Evolutionary conservation across 2,329 filamentous ascomycete genomes (phyloP).

Genomic region (Monosporascus sp.): DNA sequence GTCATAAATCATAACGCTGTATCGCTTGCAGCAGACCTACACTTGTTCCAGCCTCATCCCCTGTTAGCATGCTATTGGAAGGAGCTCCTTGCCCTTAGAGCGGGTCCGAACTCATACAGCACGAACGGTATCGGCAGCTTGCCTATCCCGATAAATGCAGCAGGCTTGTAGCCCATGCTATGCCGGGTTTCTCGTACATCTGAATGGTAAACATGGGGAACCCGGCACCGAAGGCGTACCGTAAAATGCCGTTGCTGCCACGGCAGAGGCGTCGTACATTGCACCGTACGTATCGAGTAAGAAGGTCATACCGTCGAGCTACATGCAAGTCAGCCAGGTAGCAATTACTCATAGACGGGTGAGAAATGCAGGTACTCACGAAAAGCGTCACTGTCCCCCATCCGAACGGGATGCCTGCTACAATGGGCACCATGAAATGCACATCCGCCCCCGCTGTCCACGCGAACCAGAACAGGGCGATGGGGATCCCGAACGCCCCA

Average conservation of each 20-base stretch:
- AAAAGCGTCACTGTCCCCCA: slow-evolving; percentile 58
- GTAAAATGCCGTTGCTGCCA: slow-evolving; percentile 60
- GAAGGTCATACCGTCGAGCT: slow-evolving; percentile 36
- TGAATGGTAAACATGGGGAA: slow-evolving; percentile 54
- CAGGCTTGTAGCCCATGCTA: slow-evolving; percentile 58
- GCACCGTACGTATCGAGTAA: slow-evolving; percentile 7
- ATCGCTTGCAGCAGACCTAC: too few relatives aligned
- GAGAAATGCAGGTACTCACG: slow-evolving; percentile 28
- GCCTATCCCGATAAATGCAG: slow-evolving; percentile 32
- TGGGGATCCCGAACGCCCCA: slow-evolving; percentile 46
- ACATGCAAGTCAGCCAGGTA: background rate
- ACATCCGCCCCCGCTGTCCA: slow-evolving; percentile 45
- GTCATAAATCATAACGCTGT: too few relatives aligned
- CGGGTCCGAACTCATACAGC: slow-evolving; percentile 35
- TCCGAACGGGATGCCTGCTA: slow-evolving; percentile 49
- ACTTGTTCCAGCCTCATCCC: too few relatives aligned
- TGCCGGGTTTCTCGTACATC: slow-evolving; percentile 55
- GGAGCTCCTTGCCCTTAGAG: slow-evolving; percentile 33
- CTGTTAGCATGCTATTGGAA: too few relatives aligned
- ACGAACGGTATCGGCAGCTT: slow-evolving; percentile 39
- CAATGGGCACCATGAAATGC: slow-evolving; percentile 45
- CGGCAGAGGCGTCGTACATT: slow-evolving; percentile 68
- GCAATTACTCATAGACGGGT: background rate
- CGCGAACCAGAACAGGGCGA: slow-evolving; percentile 55
- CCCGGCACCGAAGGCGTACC: slow-evolving; percentile 52